Conservation (phyloP, 1,284 basidiomycete species). For the Boletus sp. region DNA sequence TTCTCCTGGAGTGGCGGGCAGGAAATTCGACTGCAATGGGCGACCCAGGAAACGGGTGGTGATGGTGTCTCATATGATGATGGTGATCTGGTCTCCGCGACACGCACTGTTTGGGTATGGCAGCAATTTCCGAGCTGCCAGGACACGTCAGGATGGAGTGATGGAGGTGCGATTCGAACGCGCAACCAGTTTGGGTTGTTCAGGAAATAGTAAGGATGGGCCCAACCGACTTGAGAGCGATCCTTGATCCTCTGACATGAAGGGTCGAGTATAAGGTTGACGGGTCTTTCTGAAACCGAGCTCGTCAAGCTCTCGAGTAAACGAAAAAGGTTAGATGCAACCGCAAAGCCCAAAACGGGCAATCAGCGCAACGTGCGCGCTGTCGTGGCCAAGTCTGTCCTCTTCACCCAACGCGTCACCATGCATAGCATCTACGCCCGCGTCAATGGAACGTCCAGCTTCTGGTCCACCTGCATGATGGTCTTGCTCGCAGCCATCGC, state of each 20-base stretch:
- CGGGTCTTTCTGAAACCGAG: constrained; percentile 6
- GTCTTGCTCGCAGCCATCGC: constrained; percentile 71
- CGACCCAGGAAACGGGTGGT: constrained; percentile 2
- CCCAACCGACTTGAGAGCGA: too few relatives aligned
- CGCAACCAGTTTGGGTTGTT: neutral
- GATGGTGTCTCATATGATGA: constrained; percentile 11
- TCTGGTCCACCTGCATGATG: constrained; percentile 78
- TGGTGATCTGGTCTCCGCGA: constrained; percentile 2
- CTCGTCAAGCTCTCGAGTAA: neutral
- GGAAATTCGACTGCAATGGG: neutral
- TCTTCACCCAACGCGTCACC: neutral
- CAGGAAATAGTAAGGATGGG: too few relatives aligned
- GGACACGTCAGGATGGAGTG: neutral
- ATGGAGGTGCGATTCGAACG: constrained; percentile 14
- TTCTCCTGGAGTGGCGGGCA: constrained; percentile 14
- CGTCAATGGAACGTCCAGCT: constrained; percentile 68
- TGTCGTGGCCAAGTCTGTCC: neutral
- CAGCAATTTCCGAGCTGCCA: constrained; percentile 24
- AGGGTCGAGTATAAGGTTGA: constrained; percentile 15
- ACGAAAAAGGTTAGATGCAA: too few relatives aligned
- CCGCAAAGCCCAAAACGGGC: constrained; percentile 9
- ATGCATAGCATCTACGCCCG: constrained; percentile 72
- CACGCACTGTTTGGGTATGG: constrained; percentile 20
- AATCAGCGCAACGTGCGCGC: constrained; percentile 12
- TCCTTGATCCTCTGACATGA: constrained; percentile 1